A percentile compares a stretch with the other conserved stretches of the same genome.
These are phyloP conservation scores for Cladophialophora chaetospira DNA, from an alignment of 2,329 filamentous ascomycete genomes.

Conservation along the genomic window DNA sequence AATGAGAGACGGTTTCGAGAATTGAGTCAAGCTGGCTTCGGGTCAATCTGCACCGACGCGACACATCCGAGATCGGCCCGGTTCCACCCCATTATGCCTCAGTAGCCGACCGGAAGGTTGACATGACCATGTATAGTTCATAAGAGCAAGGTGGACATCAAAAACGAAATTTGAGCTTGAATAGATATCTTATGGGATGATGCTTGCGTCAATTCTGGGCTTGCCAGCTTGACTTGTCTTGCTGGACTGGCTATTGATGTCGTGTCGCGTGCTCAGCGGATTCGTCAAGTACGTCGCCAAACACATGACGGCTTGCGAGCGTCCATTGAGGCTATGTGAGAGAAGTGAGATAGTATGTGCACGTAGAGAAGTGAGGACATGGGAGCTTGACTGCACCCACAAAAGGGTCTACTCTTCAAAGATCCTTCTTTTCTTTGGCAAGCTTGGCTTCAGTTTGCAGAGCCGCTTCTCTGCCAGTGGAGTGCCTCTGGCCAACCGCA, in stretches of 20 bases:
- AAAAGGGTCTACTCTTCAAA: slow-evolving; percentile 14
- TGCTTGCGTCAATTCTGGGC: too few relatives aligned
- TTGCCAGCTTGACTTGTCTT: too few relatives aligned
- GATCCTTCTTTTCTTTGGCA: slow-evolving; percentile 28
- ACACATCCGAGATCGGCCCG: slow-evolving; percentile 10
- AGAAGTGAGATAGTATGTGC: slow-evolving; percentile 7
- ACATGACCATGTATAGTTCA: too few relatives aligned
- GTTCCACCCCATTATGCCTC: not conserved
- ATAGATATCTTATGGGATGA: too few relatives aligned
- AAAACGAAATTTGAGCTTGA: too few relatives aligned
- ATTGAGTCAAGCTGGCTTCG: slow-evolving; percentile 6
- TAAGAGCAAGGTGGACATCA: too few relatives aligned
- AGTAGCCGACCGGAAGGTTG: not conserved
- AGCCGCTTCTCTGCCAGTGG: slow-evolving; percentile 30
- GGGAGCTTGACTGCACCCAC: not conserved
- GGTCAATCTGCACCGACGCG: slow-evolving; percentile 11
- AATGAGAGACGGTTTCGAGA: not conserved
- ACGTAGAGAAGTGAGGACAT: not conserved
- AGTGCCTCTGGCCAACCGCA: slow-evolving; percentile 47
- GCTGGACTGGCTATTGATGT: too few relatives aligned
- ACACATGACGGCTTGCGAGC: too few relatives aligned
- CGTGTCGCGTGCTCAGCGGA: too few relatives aligned
- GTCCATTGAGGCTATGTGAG: not conserved
- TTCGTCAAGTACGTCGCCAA: too few relatives aligned
- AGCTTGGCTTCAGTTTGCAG: slow-evolving; percentile 24